phyloP scores from a whole-genome alignment of 2,329 filamentous ascomycete genomes.

The Curvularia lunata region DNA sequence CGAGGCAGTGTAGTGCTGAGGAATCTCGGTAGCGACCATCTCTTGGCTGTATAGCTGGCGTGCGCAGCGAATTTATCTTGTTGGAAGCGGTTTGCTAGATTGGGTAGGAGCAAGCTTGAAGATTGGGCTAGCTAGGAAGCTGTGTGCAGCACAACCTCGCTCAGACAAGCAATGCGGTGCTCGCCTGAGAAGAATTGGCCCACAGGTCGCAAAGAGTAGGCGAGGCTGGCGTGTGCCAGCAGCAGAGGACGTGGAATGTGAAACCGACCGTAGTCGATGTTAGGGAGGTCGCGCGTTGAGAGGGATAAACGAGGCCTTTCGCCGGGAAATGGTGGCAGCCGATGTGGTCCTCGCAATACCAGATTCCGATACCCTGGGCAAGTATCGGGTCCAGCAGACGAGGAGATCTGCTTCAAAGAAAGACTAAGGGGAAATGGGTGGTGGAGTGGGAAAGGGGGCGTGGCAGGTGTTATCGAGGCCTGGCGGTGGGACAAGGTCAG shows the following conservation, averaged over 20 bases:
- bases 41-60: constrained; percentile 54
- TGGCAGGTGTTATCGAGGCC: constrained; percentile 71
- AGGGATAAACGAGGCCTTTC: constrained; percentile 80
- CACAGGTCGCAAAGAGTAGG: constrained; percentile 65
- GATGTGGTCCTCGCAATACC: constrained; percentile 66
- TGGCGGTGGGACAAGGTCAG: constrained; percentile 42
- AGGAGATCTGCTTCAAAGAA: constrained; percentile 64
- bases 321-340: constrained; percentile 86
- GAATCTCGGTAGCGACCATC: constrained; percentile 86
- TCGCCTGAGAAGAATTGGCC: constrained; percentile 97
- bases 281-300: constrained; percentile 90
- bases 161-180: constrained; percentile 95
- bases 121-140: constrained; percentile 29
- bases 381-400: constrained; percentile 88
- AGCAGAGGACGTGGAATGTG: constrained; percentile 60
- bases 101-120: constrained; percentile 10
- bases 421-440: constrained; percentile 33
- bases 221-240: constrained; percentile 88
- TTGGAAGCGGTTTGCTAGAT: constrained; percentile 18
- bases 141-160: constrained; percentile 92
- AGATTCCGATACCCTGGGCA: constrained; percentile 81
- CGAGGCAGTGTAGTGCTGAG: constrained; percentile 81
- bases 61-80: constrained; percentile 24
- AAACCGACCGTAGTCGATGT: constrained; percentile 74
- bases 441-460: constrained; percentile 37